These are phyloP conservation scores for Oryza nivara DNA, from an alignment of 176 grass and related monocot genomes.

Conservation along the genomic window DNA sequence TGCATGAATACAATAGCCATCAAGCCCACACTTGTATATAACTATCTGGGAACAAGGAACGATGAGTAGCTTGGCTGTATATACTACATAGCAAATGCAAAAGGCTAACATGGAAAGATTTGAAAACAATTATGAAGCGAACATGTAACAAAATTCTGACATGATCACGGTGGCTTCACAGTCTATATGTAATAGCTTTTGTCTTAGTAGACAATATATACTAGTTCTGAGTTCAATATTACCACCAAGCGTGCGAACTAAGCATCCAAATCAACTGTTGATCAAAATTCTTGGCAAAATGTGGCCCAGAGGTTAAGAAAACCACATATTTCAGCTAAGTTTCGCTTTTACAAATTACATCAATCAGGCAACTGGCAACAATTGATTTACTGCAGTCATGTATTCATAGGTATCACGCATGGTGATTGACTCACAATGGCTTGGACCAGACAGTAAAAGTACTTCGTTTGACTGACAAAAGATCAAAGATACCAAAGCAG, in stretches of 20 bases:
- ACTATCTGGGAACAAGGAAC: not conserved
- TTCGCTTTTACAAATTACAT: constrained; percentile 4
- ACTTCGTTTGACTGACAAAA: not conserved
- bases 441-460: not conserved
- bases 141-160: not conserved
- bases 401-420: not conserved
- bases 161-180: not conserved
- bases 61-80: not conserved
- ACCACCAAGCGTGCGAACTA: too few species aligned
- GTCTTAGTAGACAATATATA: constrained; percentile 5
- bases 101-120: not conserved
- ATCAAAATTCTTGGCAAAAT: not conserved
- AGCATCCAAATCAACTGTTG: not conserved
- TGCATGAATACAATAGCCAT: constrained; percentile 1
- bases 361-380: not conserved
- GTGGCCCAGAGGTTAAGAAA: too few species aligned
- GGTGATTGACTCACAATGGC: not conserved
- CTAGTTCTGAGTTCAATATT: not conserved
- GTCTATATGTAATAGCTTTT: not conserved
- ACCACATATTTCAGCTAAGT: not conserved
- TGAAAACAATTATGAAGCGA: constrained; percentile 9
- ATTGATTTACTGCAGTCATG: not conserved
- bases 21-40: constrained; percentile 1
- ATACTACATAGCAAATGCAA: not conserved
- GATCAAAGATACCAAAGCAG: not conserved